These are phyloP conservation scores for Neonectria hederae DNA, from an alignment of 2,329 filamentous ascomycete species.

Conservation along the genomic window DNA sequence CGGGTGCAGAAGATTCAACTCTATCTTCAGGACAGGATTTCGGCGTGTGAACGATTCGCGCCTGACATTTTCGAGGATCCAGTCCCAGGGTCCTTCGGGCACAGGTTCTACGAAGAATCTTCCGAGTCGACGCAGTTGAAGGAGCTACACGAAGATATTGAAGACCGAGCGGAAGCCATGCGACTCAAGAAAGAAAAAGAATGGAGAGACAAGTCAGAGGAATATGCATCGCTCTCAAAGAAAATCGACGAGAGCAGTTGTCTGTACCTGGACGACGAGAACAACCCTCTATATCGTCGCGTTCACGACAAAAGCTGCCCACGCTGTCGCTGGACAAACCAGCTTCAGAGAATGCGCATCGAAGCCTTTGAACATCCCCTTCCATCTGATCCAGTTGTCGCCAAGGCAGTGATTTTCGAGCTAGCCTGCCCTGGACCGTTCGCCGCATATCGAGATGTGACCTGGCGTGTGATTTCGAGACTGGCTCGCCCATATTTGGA, in stretches of 20 bases:
- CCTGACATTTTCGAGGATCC: slow-evolving; percentile 39
- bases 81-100: slow-evolving; percentile 39
- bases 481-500: slow-evolving; percentile 42
- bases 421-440: slow-evolving; percentile 48
- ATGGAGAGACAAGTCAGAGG: slow-evolving; percentile 43
- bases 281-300: slow-evolving; percentile 19
- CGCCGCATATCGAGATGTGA: slow-evolving; percentile 52
- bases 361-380: slow-evolving; percentile 52
- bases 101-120: slow-evolving; percentile 41
- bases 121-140: slow-evolving; percentile 23
- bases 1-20: slow-evolving; percentile 33
- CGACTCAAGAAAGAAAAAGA: slow-evolving; percentile 44
- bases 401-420: slow-evolving; percentile 54
- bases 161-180: slow-evolving; percentile 27
- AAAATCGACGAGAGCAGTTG: slow-evolving; percentile 46
- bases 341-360: slow-evolving; percentile 48
- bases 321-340: slow-evolving; percentile 47
- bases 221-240: slow-evolving; percentile 46
- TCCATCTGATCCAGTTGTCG: slow-evolving; percentile 43
- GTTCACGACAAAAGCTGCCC: slow-evolving; percentile 44
- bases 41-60: slow-evolving; percentile 17
- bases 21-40: slow-evolving; percentile 33
- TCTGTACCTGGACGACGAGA: slow-evolving; percentile 39
- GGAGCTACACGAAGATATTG: slow-evolving; percentile 38
- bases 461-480: slow-evolving; percentile 49